These are phyloP conservation scores for Leishmania arabica DNA, from an alignment of 208 protist species.

Conservation along the genomic window DNA sequence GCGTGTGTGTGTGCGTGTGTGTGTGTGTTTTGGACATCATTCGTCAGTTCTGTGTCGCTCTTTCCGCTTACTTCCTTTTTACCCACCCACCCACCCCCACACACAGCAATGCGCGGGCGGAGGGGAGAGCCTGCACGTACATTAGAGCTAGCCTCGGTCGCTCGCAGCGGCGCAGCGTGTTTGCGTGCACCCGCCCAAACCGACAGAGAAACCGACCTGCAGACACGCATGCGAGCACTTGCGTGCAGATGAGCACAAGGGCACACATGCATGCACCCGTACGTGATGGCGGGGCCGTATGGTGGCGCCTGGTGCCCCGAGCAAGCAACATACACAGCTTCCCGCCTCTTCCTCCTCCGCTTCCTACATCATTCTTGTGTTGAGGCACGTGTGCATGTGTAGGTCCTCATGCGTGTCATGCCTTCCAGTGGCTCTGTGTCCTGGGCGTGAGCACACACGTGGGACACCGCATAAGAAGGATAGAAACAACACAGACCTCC, in stretches of 20 bases:
- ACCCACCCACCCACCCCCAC: neutral
- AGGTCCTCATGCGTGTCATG: neutral
- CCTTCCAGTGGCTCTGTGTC: too few species aligned
- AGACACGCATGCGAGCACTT: neutral
- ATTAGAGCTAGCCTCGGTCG: neutral
- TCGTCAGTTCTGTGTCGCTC: neutral
- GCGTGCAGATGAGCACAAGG: neutral
- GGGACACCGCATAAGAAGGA: neutral
- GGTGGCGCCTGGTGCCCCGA: neutral
- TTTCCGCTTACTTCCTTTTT: neutral
- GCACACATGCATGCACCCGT: neutral
- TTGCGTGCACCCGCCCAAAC: neutral
- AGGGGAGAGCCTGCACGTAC: neutral
- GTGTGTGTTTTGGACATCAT: too few species aligned
- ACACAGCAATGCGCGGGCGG: neutral
- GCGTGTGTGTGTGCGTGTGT: too few species aligned
- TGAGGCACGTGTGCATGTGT: neutral
- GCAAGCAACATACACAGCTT: neutral
- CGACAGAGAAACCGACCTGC: neutral
- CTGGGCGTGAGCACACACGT: too few species aligned
- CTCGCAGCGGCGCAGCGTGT: neutral
- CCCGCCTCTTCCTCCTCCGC: neutral
- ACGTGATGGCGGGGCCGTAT: neutral
- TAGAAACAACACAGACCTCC: neutral
- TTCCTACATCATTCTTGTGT: neutral